Evolutionary conservation across 2,329 filamentous ascomycete species (phyloP), one percentile per base, ranked within the genome.

Genomic region (Trichoderma citrinoviride): DNA sequence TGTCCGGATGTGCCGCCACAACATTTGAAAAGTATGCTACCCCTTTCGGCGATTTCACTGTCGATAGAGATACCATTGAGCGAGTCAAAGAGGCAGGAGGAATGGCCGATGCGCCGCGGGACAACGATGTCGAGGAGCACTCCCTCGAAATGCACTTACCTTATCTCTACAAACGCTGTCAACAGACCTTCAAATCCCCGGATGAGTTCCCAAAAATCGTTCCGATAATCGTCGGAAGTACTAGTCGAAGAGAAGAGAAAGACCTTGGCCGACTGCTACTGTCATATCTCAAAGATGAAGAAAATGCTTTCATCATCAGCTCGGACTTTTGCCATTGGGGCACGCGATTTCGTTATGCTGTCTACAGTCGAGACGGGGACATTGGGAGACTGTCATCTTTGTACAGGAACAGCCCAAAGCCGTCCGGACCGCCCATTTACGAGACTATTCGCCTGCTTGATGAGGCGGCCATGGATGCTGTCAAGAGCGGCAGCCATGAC

Each of bases 251-350:
- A 0, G 85, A 88, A 2, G 94, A 98, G 77, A 85, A 85, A 56
- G 79, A 76, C 1, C 86, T 90, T 64, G 95, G 92, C 2, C 72
- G 79, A 27, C 75, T 93, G n/a, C 81, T 99, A 7, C 86, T 90
- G 1, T 88, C 90, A 0, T 96, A 95, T 74, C 79, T 99, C 7
- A 81, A 82, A 40, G 90, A 97, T 70, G 85, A 89, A 0, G 80
- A 83, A 14, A 96, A 91, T 67, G 87, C 89, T 1, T 97, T 98
- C 74, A 85, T 99, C 67, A 85, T 98, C 68, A 95, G 91, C 75
- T 97, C 93, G 1, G 95, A 99, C 76, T 99, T 99, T 76, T 97
- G 94, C 69, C 95, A 99, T 77, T 99, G 95, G 95, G 95, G 95
- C 12, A 71, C 81, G 0, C 84, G 92, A 55, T 99, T 97, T 76